Evolutionary conservation across 805 yeast species (phyloP).

Genomic region (Wickerhamiella galacta): DNA sequence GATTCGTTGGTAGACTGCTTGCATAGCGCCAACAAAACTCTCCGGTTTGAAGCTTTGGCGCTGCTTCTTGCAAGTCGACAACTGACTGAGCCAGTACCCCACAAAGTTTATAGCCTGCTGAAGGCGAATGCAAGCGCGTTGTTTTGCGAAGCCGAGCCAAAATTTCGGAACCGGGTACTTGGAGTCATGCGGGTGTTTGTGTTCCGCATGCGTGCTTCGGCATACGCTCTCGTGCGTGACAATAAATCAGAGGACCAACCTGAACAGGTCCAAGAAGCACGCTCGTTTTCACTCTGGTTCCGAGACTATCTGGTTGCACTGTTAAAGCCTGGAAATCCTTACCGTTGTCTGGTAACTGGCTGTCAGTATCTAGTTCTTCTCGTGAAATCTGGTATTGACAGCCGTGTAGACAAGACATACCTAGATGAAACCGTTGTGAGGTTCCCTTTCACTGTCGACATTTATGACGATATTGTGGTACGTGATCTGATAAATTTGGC

Average conservation of each 20-base stretch:
- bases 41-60: slow-evolving; percentile 41
- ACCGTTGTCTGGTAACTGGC: slow-evolving; percentile 35
- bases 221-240: slow-evolving; percentile 41
- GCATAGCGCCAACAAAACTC: slow-evolving; percentile 6
- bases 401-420: slow-evolving; percentile 22
- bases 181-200: slow-evolving; percentile 48
- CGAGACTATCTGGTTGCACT: slow-evolving; percentile 24
- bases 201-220: slow-evolving; percentile 49
- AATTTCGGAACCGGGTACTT: slow-evolving; percentile 46
- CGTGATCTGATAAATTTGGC: slow-evolving; percentile 44
- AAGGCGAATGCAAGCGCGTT: slow-evolving; percentile 30
- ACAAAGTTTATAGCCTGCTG: slow-evolving; percentile 29
- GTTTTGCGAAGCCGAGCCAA: slow-evolving; percentile 50
- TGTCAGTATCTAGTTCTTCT: slow-evolving; percentile 31
- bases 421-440: slow-evolving; percentile 30
- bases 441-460: slow-evolving; percentile 31
- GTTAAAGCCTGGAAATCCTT: slow-evolving; percentile 40
- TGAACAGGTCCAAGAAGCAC: slow-evolving; percentile 16
- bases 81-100: slow-evolving; percentile 39
- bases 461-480: slow-evolving; percentile 28
- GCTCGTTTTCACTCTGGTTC: slow-evolving; percentile 28
- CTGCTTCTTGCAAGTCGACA: slow-evolving; percentile 45
- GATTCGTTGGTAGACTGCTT: neutral
- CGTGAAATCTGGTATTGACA: slow-evolving; percentile 41
- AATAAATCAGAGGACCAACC: slow-evolving; percentile 4